Evolutionary conservation across 2,329 filamentous ascomycete species (phyloP), one percentile per base, ranked within the genome.

Genomic region (Falciphora oryzae): DNA sequence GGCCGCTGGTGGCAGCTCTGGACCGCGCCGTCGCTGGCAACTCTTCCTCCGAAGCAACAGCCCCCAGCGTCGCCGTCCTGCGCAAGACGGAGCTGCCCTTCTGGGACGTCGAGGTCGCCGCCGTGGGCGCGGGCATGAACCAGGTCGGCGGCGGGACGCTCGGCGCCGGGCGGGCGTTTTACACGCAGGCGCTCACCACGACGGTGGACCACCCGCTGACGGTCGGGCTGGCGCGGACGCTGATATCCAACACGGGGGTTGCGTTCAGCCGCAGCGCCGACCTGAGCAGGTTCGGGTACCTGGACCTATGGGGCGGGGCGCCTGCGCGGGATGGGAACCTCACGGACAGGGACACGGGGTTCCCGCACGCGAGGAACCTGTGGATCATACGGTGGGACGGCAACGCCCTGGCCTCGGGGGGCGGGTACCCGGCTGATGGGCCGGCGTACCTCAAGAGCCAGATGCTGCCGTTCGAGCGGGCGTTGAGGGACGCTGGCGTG

Each of bases 201-300:
- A 60, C 58, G 58, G 22, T n/a, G 3, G 58, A 60, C 58, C 58
- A 25, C 58, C 58, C 58, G 58, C 31, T 60, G 14, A 60, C 58
- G 14, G 14, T 60, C 1, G 29, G 7, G 28, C 58, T 22, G 28
- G 58, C 29, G 28, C 58, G 58, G 13, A 38, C 31, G 27, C 58
- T 60, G 31, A 13, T 60, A 1, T 8, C 2, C 22, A 25, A n/a
- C 58, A 60, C 58, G 14, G 31, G 58, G 14, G 10, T 60, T 4
- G 58, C 58, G 3, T 60, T 60, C 58, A 60, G 25, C 58, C 29
- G 31, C 14, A 35, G 27, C 27, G 25, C 57, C 25, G 58, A 38
- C 58, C 58, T 38, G 14, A 16, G 29, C 28, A 3, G 58, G 29
- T 60, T 35, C 58, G 58, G 58, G 6, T 60, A 31, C 29, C 11